phyloP scores from a whole-genome alignment of 169 alveolate species.

The Cryptosporidium canis region DNA sequence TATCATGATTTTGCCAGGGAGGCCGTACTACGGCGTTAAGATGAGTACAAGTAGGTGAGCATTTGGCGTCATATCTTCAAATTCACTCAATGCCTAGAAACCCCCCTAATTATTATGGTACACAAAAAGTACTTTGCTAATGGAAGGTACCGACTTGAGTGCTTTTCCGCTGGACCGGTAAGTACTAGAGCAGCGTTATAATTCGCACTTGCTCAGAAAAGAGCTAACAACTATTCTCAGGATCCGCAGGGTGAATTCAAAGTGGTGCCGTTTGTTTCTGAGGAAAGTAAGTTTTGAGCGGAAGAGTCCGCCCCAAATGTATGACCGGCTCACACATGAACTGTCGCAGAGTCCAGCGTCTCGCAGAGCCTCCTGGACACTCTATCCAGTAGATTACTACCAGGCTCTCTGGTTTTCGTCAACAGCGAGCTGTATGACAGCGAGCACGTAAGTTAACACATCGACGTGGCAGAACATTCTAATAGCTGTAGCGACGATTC shows the following conservation, averaged over 20 bases:
- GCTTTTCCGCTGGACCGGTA: slow-evolving; percentile 58
- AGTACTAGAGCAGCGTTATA: neutral
- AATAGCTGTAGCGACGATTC: neutral
- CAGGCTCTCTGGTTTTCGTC: slow-evolving; percentile 4
- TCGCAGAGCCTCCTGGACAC: neutral
- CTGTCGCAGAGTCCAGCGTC: neutral
- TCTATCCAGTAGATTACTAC: neutral
- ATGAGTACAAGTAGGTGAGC: slow-evolving; percentile 4
- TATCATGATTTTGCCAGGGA: slow-evolving; percentile 40
- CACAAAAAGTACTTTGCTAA: neutral
- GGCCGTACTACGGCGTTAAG: slow-evolving; percentile 23
- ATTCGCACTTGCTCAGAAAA: neutral
- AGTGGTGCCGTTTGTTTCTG: neutral
- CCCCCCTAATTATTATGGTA: slow-evolving; percentile 9
- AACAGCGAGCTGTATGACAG: neutral
- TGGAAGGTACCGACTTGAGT: slow-evolving; percentile 40
- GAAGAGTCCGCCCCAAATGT: neutral
- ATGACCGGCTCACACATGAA: neutral
- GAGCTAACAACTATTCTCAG: neutral
- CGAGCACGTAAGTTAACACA: neutral
- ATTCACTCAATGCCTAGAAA: neutral
- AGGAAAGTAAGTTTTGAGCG: slow-evolving; percentile 1
- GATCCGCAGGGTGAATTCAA: slow-evolving; percentile 57
- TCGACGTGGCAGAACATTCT: neutral
- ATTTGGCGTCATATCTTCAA: neutral